phyloP scores from a whole-genome alignment of 1,139 yeast genomes.

The Geotrichum siamense region DNA sequence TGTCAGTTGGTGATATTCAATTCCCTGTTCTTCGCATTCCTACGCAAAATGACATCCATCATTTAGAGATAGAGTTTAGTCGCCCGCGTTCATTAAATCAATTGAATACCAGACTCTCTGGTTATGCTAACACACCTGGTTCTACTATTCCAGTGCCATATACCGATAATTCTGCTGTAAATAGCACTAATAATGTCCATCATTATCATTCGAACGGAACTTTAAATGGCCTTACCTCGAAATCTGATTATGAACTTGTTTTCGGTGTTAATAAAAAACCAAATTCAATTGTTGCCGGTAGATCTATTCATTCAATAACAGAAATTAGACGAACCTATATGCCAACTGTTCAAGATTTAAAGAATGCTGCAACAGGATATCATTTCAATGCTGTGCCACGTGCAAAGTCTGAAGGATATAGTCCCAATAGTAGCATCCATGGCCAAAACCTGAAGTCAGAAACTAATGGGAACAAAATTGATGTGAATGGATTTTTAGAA shows the following conservation, averaged over 20 bases:
- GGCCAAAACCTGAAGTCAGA: not conserved
- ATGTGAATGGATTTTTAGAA: conserved; percentile 1
- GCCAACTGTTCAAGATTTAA: conserved; percentile 26
- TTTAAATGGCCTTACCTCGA: not conserved
- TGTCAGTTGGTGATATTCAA: not conserved
- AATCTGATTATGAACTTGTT: not conserved
- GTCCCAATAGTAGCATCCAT: not conserved
- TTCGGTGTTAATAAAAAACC: not conserved
- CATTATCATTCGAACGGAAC: not conserved
- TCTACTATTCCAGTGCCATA: not conserved
- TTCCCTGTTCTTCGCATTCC: conserved; percentile 5
- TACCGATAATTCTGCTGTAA: not conserved
- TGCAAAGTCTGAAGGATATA: not conserved
- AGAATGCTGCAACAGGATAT: conserved; percentile 25
- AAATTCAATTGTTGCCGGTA: conserved; percentile 7
- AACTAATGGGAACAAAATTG: not conserved
- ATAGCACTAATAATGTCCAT: not conserved
- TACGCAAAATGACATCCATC: not conserved
- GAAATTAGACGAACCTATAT: conserved; percentile 11
- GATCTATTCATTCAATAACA: conserved; percentile 9
- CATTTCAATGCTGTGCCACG: conserved; percentile 10
- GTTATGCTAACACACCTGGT: not conserved
- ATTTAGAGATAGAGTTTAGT: not conserved
- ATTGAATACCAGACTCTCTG: not conserved
- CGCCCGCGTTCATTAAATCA: not conserved